These are phyloP conservation scores for Ogataea angusta DNA, from an alignment of 805 yeast genomes.

Conservation along the genomic window DNA sequence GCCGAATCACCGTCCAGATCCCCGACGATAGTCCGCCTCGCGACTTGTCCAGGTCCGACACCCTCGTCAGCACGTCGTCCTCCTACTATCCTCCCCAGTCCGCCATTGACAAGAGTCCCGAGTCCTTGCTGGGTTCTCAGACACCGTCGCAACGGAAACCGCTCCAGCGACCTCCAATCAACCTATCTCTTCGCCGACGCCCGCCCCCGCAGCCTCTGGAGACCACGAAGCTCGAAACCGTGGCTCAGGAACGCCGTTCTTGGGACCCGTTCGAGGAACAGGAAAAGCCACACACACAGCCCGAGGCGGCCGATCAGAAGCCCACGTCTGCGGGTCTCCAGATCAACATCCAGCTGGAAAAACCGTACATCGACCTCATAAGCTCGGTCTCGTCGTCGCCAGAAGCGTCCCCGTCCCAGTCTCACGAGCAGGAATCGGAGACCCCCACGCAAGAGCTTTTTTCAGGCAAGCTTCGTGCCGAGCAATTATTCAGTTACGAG, in stretches of 20 bases:
- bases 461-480: slow-evolving; percentile 2
- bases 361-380: neutral
- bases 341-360: neutral
- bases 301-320: too few species aligned
- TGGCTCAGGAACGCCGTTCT: neutral
- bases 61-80: slow-evolving; percentile 12
- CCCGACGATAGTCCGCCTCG: neutral
- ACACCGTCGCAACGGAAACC: slow-evolving; percentile 6
- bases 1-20: slow-evolving; percentile 9
- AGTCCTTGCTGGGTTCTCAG: neutral
- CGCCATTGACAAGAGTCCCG: slow-evolving; percentile 7
- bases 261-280: neutral
- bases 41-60: slow-evolving; percentile 4
- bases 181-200: slow-evolving; percentile 16
- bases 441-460: slow-evolving; percentile 4
- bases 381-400: neutral
- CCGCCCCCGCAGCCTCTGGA: slow-evolving; percentile 17
- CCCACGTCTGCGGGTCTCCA: too few species aligned
- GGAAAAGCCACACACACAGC: neutral
- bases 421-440: neutral
- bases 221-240: neutral
- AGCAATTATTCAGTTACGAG: neutral
- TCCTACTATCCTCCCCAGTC: slow-evolving; percentile 13
- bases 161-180: slow-evolving; percentile 14
- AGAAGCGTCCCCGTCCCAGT: neutral